Base-by-base conservation (phyloP, 164 flowering plant species). In the Magnolia changhungtana region DNA sequence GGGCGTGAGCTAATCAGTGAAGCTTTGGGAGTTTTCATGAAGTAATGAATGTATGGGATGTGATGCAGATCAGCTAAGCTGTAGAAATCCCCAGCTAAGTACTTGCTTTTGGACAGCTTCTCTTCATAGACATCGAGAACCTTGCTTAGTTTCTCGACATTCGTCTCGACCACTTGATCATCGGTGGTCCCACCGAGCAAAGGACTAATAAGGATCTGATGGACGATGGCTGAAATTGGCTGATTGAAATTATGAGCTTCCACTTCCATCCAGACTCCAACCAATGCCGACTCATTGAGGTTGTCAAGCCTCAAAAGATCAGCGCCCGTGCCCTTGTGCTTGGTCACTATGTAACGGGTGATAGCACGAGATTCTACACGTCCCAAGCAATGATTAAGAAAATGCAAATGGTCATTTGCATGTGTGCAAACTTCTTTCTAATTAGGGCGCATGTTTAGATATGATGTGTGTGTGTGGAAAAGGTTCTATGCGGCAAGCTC, bases 61-160 rank as follows among this genome's bases (percentile, higher is more conserved):
- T 90, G 90, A 74, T 86, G 81, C 19, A 88, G 74, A 75, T 90
- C 92, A 7, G 90, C 91, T 74, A 90, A 49, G 78, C 84, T 85
- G 70, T 59, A 89, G 78, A 80, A 82, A 69, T 88, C 88, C 0
- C 91, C 91, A 2, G 89, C 91, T 19, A 90, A 72, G 81, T 86
- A 90, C 80, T 89, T 85, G 78, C 55, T 80, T 29, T 11, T 81
- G 21, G 79, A 72, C 63, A 90, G 87, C 78, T 72, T 78, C 0
- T 75, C 83, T 77, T 91, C 91, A 65, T 91, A 91, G 18, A 91
- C 86, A 64, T 90, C 93, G 9, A 91, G 79, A 55, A 91, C 88
- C 51, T 83, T 80, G 29, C 74, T 84, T 2, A 91, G 86, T 81
- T 89, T 88, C 78, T 80, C 87, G 18, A 76, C 65, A 49, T 79